phyloP scores from a whole-genome alignment of 176 grass and related monocot species.

The bread wheat (Triticum aestivum) region DNA sequence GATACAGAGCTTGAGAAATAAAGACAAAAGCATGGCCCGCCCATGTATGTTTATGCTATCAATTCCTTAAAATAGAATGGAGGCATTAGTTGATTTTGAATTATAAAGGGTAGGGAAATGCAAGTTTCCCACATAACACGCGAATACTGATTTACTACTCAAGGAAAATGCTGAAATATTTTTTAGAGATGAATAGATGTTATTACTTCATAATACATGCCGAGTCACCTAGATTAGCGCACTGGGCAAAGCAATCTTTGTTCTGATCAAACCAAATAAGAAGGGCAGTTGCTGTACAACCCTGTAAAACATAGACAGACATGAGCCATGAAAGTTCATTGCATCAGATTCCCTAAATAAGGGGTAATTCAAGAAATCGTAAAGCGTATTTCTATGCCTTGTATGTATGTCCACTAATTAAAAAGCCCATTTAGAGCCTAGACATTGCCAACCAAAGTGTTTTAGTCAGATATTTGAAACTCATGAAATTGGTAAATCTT shows the following conservation, averaged over 20 bases:
- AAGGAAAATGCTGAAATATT: not conserved
- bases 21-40: not conserved
- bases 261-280: slow-evolving; percentile 73
- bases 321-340: slow-evolving; percentile 1
- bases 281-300: slow-evolving; percentile 71
- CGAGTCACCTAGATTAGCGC: slow-evolving; percentile 81
- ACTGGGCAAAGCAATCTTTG: slow-evolving; percentile 64
- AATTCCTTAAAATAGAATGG: not conserved
- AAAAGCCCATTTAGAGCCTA: slow-evolving; percentile 11
- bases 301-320: slow-evolving; percentile 47
- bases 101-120: not conserved
- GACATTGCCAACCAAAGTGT: not conserved
- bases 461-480: not conserved
- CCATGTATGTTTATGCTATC: slow-evolving; percentile 2
- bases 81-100: slow-evolving; percentile 10
- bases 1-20: not conserved
- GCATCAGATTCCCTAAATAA: not conserved
- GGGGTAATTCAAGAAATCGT: slow-evolving; percentile 11
- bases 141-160: not conserved
- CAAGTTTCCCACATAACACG: not conserved
- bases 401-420: not conserved
- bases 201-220: slow-evolving; percentile 66
- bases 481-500: slow-evolving; percentile 17
- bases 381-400: not conserved
- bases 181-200: slow-evolving; percentile 1